Base-by-base conservation (phyloP, 495 filamentous ascomycete genomes). In the Bathelium albidoporum region DNA sequence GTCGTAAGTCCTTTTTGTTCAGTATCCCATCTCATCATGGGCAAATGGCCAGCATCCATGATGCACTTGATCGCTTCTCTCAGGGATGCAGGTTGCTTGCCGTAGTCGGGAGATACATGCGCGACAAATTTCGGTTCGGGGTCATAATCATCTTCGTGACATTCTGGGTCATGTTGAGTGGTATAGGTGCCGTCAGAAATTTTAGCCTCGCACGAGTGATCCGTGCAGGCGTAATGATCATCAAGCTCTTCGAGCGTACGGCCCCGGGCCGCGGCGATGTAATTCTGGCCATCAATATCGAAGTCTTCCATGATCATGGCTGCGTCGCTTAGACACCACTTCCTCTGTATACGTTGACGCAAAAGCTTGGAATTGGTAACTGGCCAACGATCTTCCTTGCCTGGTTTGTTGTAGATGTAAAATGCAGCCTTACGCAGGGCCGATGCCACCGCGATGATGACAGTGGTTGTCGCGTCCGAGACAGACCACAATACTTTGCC, bases 291-390 rank as follows among this genome's bases (percentile, higher is more conserved):
- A 29, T 61, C 59, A 18, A 61, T 45, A 28, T 61, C 59, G 39
- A 61, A 61, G 24, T 61, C 59, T 45, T 61, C 59, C 59, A 61
- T 61, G 34, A 61, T 61, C 59, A 61, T 61, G 14, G 59, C 59
- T 24, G 59, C 59, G 45, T 61, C 59, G 18, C 20, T 29, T 31
- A 12, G 34, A 31, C 59, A 61, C 59, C 59, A 61, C 26, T 61
- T 61, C 41, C 59, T 44, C 32, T 61, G 59, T 14, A 61, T 45
- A 31, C 59, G 59, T 31, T 20, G 36, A 43, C 29, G 43, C 18
- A 61, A 45, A 18, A 61, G 32, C 28, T 41, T 45, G 14, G 59
- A 61, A 18, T 61, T 61, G 59, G 59, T 44, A n/a, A 61, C 59
- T n/a, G 59, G 59, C 59, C 59, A 61, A 26, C 59, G 32, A 22